phyloP scores from a whole-genome alignment of 2,329 filamentous ascomycete species.

The Diaporthe sp. region DNA sequence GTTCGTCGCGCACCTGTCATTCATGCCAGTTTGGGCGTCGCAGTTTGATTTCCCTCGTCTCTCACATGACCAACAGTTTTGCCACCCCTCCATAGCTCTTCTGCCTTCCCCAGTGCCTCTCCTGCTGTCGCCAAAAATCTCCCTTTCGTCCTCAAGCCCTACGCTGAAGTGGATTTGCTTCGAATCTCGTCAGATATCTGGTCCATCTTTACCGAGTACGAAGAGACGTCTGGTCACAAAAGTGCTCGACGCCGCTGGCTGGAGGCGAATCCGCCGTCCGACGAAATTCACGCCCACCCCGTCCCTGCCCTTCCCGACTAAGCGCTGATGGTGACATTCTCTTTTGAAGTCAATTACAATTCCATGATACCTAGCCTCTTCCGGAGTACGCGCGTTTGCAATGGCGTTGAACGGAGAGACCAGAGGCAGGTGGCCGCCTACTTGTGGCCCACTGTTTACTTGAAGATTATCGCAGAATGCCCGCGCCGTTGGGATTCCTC shows the following conservation, averaged over 20 bases:
- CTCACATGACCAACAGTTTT: too few species aligned
- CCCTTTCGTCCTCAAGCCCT: constrained; percentile 59
- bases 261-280: not conserved
- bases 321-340: not conserved
- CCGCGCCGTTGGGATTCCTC: constrained; percentile 51
- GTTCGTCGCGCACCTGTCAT: too few species aligned
- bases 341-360: constrained; percentile 1
- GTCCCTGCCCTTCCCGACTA: too few species aligned
- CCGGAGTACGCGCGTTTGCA: constrained; percentile 55
- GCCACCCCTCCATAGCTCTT: not conserved
- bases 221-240: too few species aligned
- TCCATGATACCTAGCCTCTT: constrained; percentile 53
- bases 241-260: too few species aligned
- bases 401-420: constrained; percentile 60
- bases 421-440: constrained; percentile 66
- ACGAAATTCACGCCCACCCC: too few species aligned
- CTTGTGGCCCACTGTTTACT: constrained; percentile 65
- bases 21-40: too few species aligned
- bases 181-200: not conserved
- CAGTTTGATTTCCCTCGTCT: too few species aligned
- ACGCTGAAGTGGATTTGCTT: constrained; percentile 61
- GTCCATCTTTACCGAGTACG: not conserved
- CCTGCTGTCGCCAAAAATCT: constrained; percentile 55
- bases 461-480: constrained; percentile 64
- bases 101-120: constrained; percentile 49